Evolutionary conservation across 257 asterid species (phyloP).

Genomic region (Apocynum venetum): DNA sequence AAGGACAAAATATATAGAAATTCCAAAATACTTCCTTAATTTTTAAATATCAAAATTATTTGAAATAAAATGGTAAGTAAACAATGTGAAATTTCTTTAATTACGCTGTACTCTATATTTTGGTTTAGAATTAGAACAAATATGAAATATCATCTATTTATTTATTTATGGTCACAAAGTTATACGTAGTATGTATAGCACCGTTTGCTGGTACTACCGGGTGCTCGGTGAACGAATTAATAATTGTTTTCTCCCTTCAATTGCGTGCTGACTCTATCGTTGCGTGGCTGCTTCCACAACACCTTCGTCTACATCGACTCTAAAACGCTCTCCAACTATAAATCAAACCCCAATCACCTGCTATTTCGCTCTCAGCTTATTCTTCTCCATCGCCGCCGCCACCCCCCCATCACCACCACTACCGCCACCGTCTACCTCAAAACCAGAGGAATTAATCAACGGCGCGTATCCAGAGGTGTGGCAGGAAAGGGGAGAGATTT

Average conservation of each 20-base stretch:
- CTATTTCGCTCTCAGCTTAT: neutral
- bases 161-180: too few relatives aligned
- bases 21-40: too few relatives aligned
- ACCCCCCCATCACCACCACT: neutral
- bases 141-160: too few relatives aligned
- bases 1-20: too few relatives aligned
- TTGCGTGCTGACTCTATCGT: neutral
- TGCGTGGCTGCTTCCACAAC: conserved; percentile 1
- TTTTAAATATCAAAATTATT: too few relatives aligned
- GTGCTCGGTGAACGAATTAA: neutral
- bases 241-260: neutral
- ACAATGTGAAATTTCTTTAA: too few relatives aligned
- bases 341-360: neutral
- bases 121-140: too few relatives aligned
- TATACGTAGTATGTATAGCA: too few relatives aligned
- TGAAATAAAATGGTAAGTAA: too few relatives aligned
- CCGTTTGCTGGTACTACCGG: too few relatives aligned
- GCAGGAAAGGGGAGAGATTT: neutral
- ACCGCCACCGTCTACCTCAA: neutral
- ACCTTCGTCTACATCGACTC: conserved; percentile 14
- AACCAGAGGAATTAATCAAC: neutral
- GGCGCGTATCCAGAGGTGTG: neutral
- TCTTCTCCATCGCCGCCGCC: neutral
- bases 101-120: too few relatives aligned
- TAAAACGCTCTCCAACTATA: neutral